Percentiles rank a stretch among this genome's conserved stretches.
These are phyloP conservation scores for Termitomyces sp. DNA, from an alignment of 768 basidiomycete species.

Conservation along the genomic window DNA sequence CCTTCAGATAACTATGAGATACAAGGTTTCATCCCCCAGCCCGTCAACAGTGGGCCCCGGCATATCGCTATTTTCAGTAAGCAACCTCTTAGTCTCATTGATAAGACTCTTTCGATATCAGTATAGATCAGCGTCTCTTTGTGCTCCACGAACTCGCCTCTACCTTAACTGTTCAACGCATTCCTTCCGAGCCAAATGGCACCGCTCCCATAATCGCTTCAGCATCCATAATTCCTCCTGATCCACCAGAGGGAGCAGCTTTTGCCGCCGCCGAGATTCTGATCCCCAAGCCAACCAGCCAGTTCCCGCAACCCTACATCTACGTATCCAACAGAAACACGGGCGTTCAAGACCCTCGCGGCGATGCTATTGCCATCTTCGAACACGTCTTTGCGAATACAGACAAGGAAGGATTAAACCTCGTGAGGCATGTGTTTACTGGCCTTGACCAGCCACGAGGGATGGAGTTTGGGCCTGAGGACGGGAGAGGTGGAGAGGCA, in stretches of 20 bases:
- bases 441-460: slow-evolving; percentile 61
- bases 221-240: slow-evolving; percentile 44
- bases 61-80: slow-evolving; percentile 42
- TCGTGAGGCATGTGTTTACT: slow-evolving; percentile 51
- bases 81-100: not conserved
- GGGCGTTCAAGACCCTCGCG: slow-evolving; percentile 39
- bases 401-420: slow-evolving; percentile 20
- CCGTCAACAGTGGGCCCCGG: slow-evolving; percentile 52
- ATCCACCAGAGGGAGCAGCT: slow-evolving; percentile 29
- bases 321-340: slow-evolving; percentile 68
- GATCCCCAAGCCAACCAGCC: slow-evolving; percentile 40
- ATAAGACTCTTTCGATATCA: not conserved
- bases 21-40: slow-evolving; percentile 42
- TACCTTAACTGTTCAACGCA: slow-evolving; percentile 51
- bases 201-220: slow-evolving; percentile 45
- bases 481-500: slow-evolving; percentile 42
- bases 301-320: slow-evolving; percentile 50
- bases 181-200: slow-evolving; percentile 47
- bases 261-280: slow-evolving; percentile 64
- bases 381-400: slow-evolving; percentile 27
- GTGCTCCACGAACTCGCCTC: slow-evolving; percentile 52
- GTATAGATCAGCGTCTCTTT: slow-evolving; percentile 43
- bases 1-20: slow-evolving; percentile 46
- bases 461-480: slow-evolving; percentile 51
- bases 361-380: slow-evolving; percentile 63